Evolutionary conservation across 768 basidiomycete genomes (phyloP).

Genomic region (Auriscalpium vulgare): DNA sequence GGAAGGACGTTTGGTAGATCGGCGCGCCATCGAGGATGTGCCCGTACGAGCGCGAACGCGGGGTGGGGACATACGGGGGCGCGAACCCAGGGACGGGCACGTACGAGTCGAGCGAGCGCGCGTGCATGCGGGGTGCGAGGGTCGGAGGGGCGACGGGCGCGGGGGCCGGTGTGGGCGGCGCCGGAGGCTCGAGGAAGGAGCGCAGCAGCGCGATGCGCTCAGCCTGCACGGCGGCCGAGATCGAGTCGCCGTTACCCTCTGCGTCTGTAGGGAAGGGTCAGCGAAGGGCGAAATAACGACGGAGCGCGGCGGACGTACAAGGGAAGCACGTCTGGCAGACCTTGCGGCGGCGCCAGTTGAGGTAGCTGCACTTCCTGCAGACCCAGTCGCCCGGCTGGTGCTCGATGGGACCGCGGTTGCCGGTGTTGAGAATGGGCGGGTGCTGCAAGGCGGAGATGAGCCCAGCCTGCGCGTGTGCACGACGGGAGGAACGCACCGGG

Average conservation of each 20-base stretch:
- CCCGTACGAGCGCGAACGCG: slow-evolving; percentile 17
- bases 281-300: slow-evolving; percentile 6
- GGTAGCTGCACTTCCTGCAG: slow-evolving; percentile 77
- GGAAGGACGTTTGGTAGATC: slow-evolving; percentile 66
- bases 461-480: neutral
- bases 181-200: slow-evolving; percentile 51
- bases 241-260: slow-evolving; percentile 83
- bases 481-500: slow-evolving; percentile 32
- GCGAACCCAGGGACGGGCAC: neutral
- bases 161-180: slow-evolving; percentile 22
- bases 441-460: slow-evolving; percentile 35
- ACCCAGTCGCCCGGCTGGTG: slow-evolving; percentile 57
- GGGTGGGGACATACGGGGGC: neutral
- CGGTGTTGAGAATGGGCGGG: slow-evolving; percentile 84
- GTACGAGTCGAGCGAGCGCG: neutral
- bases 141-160: slow-evolving; percentile 13
- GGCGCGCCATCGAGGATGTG: slow-evolving; percentile 44
- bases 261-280: slow-evolving; percentile 42
- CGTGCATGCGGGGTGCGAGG: neutral
- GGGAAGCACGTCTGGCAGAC: slow-evolving; percentile 87
- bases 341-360: slow-evolving; percentile 83
- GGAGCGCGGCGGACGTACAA: slow-evolving; percentile 38
- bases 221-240: slow-evolving; percentile 76
- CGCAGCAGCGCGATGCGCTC: slow-evolving; percentile 78
- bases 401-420: slow-evolving; percentile 81